Conservation (phyloP, 2,329 filamentous ascomycete genomes). For the Trichoderma endophyticum region DNA sequence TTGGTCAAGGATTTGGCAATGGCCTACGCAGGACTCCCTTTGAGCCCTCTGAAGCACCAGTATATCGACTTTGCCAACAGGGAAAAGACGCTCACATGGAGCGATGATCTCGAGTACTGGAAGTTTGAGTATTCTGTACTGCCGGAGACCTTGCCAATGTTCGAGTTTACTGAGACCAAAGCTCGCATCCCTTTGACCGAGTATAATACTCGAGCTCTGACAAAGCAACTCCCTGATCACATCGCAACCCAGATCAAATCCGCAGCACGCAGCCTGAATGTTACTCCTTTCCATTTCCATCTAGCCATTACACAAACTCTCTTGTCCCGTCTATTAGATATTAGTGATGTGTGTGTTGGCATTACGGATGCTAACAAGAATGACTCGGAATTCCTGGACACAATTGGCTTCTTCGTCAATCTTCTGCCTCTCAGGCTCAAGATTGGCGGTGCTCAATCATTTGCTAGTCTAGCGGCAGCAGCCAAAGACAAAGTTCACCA, state of each 20-base stretch:
- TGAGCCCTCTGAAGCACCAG: constrained; percentile 27
- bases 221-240: background rate
- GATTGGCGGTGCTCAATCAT: constrained; percentile 29
- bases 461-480: background rate
- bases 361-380: background rate
- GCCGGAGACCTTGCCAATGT: constrained; percentile 20
- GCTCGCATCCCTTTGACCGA: constrained; percentile 14
- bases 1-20: constrained; percentile 44
- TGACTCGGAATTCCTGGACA: background rate
- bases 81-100: constrained; percentile 24
- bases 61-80: constrained; percentile 34
- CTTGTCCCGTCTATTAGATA: background rate
- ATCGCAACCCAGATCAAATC: background rate
- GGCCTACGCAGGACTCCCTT: constrained; percentile 34
- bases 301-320: background rate
- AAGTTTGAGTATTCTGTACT: constrained; percentile 19
- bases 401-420: background rate
- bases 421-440: background rate
- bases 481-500: background rate
- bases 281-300: constrained; percentile 26
- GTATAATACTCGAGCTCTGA: background rate
- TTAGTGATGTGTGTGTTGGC: background rate
- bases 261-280: background rate
- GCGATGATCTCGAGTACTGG: constrained; percentile 19
- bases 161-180: constrained; percentile 18